These are phyloP conservation scores for Saccharomyces kudriavzevii DNA, from an alignment of 805 yeast species.

Conservation along the genomic window DNA sequence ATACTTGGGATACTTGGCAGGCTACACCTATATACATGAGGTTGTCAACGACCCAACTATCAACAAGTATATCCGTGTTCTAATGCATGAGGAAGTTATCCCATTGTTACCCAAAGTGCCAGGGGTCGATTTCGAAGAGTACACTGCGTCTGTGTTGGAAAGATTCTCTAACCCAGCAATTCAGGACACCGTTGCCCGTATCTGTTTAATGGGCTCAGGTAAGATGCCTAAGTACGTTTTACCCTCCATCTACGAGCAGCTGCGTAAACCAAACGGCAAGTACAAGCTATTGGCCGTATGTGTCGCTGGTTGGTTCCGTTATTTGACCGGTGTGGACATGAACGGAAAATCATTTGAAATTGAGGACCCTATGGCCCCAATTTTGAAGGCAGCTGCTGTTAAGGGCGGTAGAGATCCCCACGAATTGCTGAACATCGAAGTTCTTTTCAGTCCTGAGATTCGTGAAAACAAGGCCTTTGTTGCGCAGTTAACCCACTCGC, in stretches of 20 bases:
- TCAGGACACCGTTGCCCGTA: constrained; percentile 5
- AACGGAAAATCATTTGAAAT: constrained; percentile 1
- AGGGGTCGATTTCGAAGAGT: constrained; percentile 5
- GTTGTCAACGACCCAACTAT: constrained; percentile 4
- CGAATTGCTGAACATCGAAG: constrained; percentile 1
- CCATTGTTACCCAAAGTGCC: constrained; percentile 3
- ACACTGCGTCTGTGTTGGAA: constrained; percentile 4
- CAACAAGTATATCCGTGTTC: constrained; percentile 4
- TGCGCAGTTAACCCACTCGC: constrained; percentile 1
- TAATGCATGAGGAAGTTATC: constrained; percentile 5
- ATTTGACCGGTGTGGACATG: constrained; percentile 6
- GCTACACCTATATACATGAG: constrained; percentile 5
- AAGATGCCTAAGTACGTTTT: constrained; percentile 8
- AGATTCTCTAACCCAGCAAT: constrained; percentile 6
- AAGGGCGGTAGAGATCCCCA: constrained; percentile 5
- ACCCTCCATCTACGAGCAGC: constrained; percentile 6
- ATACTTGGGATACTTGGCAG: constrained; percentile 5
- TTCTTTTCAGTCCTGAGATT: constrained; percentile 2
- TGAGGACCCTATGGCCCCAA: constrained; percentile 5
- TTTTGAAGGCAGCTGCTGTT: constrained; percentile 2
- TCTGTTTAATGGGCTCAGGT: constrained; percentile 8
- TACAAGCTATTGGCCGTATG: constrained; percentile 2
- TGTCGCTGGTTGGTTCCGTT: constrained; percentile 9
- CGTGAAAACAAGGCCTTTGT: constrained; percentile 2
- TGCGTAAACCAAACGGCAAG: constrained; percentile 2